Conservation (phyloP, 78 protist genomes). For the Protostelium mycophagum region DNA sequence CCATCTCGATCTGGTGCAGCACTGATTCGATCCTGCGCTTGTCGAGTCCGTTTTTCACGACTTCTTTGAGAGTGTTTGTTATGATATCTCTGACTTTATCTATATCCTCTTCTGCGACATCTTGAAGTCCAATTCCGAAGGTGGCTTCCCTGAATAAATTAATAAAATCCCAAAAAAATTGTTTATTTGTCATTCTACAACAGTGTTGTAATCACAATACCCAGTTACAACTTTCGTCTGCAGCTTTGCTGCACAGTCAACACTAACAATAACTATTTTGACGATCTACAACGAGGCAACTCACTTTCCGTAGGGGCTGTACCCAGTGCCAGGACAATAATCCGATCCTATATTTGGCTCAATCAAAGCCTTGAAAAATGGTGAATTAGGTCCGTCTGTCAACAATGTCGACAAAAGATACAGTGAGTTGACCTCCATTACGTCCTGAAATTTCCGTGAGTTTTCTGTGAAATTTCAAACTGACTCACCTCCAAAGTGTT, state of each 20-base stretch:
- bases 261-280: too few species aligned
- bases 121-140: not conserved
- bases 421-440: not conserved
- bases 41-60: conserved; percentile 17
- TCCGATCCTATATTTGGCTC: not conserved
- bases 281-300: too few species aligned
- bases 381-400: conserved; percentile 5
- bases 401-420: not conserved
- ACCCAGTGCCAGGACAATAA: not conserved
- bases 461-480: not conserved
- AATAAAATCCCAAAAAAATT: not conserved
- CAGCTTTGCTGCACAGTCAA: too few species aligned
- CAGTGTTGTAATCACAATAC: too few species aligned
- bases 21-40: conserved; percentile 27
- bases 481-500: not conserved
- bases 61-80: conserved; percentile 11
- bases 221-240: too few species aligned
- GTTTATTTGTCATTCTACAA: not conserved
- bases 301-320: not conserved
- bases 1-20: conserved; percentile 51
- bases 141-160: not conserved
- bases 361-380: not conserved
- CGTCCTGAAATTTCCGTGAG: not conserved
- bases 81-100: conserved; percentile 27
- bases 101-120: conserved; percentile 31